A percentile compares a stretch with the other conserved stretches of the same genome.
Evolutionary conservation across 305 asterid species (phyloP).

Genomic region (Fraxinus paxiana): DNA sequence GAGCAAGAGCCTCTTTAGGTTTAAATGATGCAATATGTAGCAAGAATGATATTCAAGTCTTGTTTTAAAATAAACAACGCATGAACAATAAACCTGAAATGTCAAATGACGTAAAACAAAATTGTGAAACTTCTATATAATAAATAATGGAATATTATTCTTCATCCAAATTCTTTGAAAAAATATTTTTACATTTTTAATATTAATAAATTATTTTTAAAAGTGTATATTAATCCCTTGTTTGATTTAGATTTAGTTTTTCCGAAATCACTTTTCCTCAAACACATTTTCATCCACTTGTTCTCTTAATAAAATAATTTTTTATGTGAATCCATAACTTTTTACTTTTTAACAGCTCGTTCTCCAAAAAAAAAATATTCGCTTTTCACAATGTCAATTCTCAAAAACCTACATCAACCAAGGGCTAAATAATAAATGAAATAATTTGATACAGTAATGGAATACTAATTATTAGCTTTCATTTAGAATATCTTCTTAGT

Average conservation of each 20-base stretch:
- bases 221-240: neutral
- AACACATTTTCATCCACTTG: neutral
- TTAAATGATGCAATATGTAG: neutral
- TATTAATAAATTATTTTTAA: neutral
- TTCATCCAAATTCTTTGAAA: neutral
- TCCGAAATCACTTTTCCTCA: neutral
- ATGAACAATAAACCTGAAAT: conserved; percentile 9
- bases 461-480: neutral
- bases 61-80: conserved; percentile 8
- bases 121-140: neutral
- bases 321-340: neutral
- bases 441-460: neutral
- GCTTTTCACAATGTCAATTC: neutral
- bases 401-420: neutral
- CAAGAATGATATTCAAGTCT: conserved; percentile 13
- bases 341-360: neutral
- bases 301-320: neutral
- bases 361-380: neutral
- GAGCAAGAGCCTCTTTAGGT: neutral
- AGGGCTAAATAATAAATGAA: neutral
- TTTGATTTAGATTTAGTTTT: neutral
- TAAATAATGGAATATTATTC: neutral
- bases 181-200: neutral
- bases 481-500: neutral
- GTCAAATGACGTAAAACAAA: neutral